Percentiles rank a stretch among this genome's conserved stretches.
phyloP scores from a whole-genome alignment of 306 rosid genomes.

The Vicia villosa region DNA sequence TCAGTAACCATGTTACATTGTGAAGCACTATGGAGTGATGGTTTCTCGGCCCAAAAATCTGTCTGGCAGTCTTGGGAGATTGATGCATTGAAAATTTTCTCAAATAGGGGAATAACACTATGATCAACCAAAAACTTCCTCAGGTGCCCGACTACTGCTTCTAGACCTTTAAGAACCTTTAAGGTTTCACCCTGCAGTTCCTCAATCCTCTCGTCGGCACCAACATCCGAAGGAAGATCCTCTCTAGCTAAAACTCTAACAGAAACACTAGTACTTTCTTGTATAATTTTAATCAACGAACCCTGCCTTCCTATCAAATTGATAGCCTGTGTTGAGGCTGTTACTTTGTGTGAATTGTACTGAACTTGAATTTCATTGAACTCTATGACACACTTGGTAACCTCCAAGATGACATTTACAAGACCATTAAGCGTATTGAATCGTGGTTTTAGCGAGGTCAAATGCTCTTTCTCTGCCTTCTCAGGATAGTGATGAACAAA shows the following conservation, averaged over 20 bases:
- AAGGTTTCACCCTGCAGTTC: conserved; percentile 91
- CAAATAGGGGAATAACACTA: conserved; percentile 97
- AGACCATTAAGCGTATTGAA: too few relatives aligned
- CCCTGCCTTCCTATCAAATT: conserved; percentile 97
- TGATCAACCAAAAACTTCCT: conserved; percentile 95
- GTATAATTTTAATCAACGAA: conserved; percentile 84
- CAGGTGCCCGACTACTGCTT: conserved; percentile 85
- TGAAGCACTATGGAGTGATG: conserved; percentile 55
- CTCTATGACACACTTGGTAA: too few relatives aligned
- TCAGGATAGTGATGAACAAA: too few relatives aligned
- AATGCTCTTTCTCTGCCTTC: too few relatives aligned
- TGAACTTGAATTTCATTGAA: too few relatives aligned
- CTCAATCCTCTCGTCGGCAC: conserved; percentile 86
- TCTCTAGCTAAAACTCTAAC: conserved; percentile 85
- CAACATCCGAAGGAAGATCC: conserved; percentile 90
- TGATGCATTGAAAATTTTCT: conserved; percentile 70
- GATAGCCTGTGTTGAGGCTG: conserved; percentile 97
- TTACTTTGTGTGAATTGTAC: too few relatives aligned
- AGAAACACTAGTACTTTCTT: conserved; percentile 75
- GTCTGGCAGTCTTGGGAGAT: conserved; percentile 70
- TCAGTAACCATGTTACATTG: conserved; percentile 57
- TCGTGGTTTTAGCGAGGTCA: too few relatives aligned
- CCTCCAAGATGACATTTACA: too few relatives aligned
- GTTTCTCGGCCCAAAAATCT: conserved; percentile 72
- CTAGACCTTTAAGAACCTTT: conserved; percentile 89